These are phyloP conservation scores for Linderina pennispora DNA, from an alignment of 192 early-diverging fungal species.

Conservation along the genomic window DNA sequence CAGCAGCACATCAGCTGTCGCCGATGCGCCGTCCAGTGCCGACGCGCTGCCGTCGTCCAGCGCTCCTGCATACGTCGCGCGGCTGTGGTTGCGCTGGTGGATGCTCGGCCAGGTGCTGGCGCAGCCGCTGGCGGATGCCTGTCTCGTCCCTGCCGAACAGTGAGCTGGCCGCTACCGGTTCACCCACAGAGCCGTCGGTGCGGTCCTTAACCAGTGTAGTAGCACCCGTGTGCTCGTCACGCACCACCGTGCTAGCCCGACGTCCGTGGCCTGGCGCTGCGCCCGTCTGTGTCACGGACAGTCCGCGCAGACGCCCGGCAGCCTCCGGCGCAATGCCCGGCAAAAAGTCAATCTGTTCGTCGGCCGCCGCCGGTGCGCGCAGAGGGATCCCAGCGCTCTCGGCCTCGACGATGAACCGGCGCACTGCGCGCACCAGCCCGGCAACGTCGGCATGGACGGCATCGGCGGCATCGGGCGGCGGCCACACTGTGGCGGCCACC, in stretches of 20 bases:
- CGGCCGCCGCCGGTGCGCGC: constrained; percentile 3
- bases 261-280: constrained; percentile 2
- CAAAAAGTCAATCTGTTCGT: constrained; percentile 34
- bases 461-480: constrained; percentile 70
- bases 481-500: constrained; percentile 82
- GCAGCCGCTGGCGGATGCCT: constrained; percentile 44
- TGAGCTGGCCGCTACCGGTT: constrained; percentile 6
- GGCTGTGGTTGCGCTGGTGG: constrained; percentile 33
- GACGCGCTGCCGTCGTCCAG: neutral
- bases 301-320: constrained; percentile 14
- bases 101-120: constrained; percentile 47
- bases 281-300: constrained; percentile 8
- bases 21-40: neutral
- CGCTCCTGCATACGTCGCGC: too few relatives aligned
- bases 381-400: constrained; percentile 51
- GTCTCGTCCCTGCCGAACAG: constrained; percentile 42
- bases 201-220: constrained; percentile 36
- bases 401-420: constrained; percentile 65
- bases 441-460: constrained; percentile 70
- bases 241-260: constrained; percentile 38
- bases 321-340: constrained; percentile 32
- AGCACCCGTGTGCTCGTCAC: constrained; percentile 44
- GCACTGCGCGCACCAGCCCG: constrained; percentile 71
- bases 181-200: constrained; percentile 2
- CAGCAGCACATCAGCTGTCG: constrained; percentile 32